Percentiles rank a stretch among this genome's conserved stretches.
Conservation (phyloP, 139 green algal species). For the Yamagishiella unicocca region DNA sequence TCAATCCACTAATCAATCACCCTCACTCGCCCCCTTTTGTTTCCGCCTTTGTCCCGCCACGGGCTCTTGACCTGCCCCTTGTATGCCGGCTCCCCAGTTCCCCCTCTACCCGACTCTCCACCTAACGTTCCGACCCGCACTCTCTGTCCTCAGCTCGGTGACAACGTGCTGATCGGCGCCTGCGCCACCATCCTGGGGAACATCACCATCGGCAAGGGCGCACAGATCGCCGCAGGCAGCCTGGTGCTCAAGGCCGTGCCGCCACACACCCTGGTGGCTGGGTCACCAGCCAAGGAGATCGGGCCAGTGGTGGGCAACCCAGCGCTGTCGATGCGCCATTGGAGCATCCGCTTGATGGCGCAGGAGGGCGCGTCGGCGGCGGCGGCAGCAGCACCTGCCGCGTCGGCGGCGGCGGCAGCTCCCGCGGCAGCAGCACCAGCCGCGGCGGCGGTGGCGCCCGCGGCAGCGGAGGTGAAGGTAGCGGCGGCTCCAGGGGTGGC, state of each 20-base stretch:
- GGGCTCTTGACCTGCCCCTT: too few species aligned
- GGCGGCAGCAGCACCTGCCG: background rate
- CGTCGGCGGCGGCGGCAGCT: background rate
- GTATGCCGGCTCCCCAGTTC: too few species aligned
- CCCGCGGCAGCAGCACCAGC: background rate
- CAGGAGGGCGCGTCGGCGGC: background rate
- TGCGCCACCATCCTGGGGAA: conserved; percentile 94
- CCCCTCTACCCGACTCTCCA: too few species aligned
- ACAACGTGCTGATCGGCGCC: conserved; percentile 77
- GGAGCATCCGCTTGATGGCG: conserved; percentile 33
- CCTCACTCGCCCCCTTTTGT: too few species aligned
- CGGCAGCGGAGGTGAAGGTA: background rate
- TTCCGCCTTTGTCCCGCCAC: too few species aligned
- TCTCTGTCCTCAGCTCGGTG: conserved; percentile 44
- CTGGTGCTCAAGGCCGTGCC: conserved; percentile 93
- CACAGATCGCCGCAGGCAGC: conserved; percentile 87
- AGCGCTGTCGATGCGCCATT: conserved; percentile 62
- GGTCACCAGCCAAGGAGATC: conserved; percentile 87
- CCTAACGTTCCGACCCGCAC: too few species aligned
- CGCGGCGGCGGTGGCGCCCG: background rate
- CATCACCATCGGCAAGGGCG: conserved; percentile 92
- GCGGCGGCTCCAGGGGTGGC: background rate
- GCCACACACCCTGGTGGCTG: conserved; percentile 87
- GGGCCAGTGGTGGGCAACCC: conserved; percentile 78
- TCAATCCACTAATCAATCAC: too few species aligned